Evolutionary conservation across 495 filamentous ascomycete species (phyloP).

Genomic region (Xylaria longipes): DNA sequence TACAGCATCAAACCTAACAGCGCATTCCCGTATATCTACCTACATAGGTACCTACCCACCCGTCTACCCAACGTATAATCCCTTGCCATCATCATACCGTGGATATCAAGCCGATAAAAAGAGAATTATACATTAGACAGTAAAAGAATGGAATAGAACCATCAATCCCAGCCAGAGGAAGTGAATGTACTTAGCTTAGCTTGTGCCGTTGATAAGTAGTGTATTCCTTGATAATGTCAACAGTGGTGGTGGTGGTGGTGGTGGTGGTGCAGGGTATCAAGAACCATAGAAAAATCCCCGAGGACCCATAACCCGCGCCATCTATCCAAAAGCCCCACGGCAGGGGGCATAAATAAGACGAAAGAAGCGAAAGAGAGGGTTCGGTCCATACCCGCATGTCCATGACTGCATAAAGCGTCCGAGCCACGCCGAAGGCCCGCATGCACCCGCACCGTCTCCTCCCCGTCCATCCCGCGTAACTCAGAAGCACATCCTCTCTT

Average conservation of each 20-base stretch:
- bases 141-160: neutral
- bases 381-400: neutral
- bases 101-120: neutral
- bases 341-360: neutral
- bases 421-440: neutral
- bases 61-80: neutral
- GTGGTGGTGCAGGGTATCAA: slow-evolving; percentile 4
- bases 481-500: slow-evolving; percentile 46
- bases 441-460: neutral
- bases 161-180: neutral
- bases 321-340: neutral
- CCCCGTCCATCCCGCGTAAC: neutral
- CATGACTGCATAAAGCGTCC: neutral
- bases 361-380: neutral
- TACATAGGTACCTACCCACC: neutral
- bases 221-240: neutral
- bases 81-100: neutral
- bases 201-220: neutral
- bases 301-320: neutral
- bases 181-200: slow-evolving; percentile 1
- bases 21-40: neutral
- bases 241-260: neutral
- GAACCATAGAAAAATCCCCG: neutral
- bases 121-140: slow-evolving; percentile 21
- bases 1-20: no score